Base-by-base conservation (phyloP, 768 basidiomycete genomes). In the Boletus subparvulus region DNA sequence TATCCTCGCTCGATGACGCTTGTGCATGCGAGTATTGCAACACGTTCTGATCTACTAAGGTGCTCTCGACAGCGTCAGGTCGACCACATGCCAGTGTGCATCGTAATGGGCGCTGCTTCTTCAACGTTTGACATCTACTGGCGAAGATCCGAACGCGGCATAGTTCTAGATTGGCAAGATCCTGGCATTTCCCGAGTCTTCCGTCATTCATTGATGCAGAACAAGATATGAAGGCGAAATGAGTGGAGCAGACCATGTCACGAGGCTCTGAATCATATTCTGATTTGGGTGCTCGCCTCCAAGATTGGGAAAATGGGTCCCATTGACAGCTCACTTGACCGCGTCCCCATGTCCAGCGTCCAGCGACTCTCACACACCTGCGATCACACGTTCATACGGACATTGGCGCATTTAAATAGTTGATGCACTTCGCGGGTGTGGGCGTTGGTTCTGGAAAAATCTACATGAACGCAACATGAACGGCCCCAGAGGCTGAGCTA, bases 171-270 rank as follows among this genome's bases (percentile, higher is more conserved):
- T 36, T 40, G 21, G 21, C 52, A 46, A 51, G 47, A 43, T 47
- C 47, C 56, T 52, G 63, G 59, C 54, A 58, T 47, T 28, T 65
- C 24, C 65, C 62, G 63, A 50, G 28, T 30, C 56, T 59, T 47
- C 55, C 42, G 32, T 37, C 37, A 47, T 47, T 48, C 30, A 42
- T 37, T 44, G 17, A 26, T 51, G 47, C 26, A 28, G 30, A 40
- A 42, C 44, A 37, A 42, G 47, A 56, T 47, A 47, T 40, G 35
- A 13, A 55, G 36, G 28, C 45, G 47, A 58, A 62, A 47, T 35
- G 41, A 37, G 26, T 30, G 36, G 37, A 32, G 32, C 16, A 36
- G 36, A 19, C 32, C 11, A 11, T 3, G 32, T 2, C 32, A 11
- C 32, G 32, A 32, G 32, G 32, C 11, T 32, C 32, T 28, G 26